phyloP scores from a whole-genome alignment of 2,329 filamentous ascomycete genomes.

The Colletotrichum theobromicola region DNA sequence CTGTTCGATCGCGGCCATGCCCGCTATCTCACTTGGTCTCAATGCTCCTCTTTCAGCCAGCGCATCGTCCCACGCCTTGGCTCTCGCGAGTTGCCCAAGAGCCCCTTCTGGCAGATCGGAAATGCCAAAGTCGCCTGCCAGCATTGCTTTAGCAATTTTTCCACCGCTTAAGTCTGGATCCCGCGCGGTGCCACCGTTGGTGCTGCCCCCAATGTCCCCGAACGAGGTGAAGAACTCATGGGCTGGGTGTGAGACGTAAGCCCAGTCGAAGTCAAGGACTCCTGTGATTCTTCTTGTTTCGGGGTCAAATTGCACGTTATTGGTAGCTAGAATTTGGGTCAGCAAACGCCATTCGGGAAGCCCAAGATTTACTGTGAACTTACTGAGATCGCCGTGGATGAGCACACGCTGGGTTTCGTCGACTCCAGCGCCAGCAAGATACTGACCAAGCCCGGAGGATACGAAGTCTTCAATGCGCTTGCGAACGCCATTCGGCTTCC shows the following conservation, averaged over 20 bases:
- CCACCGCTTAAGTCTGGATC: constrained; percentile 20
- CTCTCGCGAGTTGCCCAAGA: not conserved
- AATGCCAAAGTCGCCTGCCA: not conserved
- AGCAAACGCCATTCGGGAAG: not conserved
- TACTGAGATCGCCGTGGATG: constrained; percentile 32
- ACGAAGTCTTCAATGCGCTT: constrained; percentile 24
- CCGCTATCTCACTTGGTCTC: not conserved
- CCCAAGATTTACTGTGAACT: not conserved
- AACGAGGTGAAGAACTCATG: constrained; percentile 30
- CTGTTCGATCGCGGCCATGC: not conserved
- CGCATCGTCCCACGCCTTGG: not conserved
- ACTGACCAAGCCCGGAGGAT: not conserved
- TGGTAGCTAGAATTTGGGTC: constrained; percentile 16
- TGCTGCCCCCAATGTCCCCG: constrained; percentile 16
- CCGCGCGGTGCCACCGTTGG: not conserved
- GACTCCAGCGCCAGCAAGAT: constrained; percentile 18
- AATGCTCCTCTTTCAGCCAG: not conserved
- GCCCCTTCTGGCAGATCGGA: not conserved
- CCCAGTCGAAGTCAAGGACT: constrained; percentile 33
- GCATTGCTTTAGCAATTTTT: not conserved
- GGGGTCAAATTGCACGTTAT: constrained; percentile 30
- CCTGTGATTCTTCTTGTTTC: constrained; percentile 25
- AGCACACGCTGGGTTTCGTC: constrained; percentile 18
- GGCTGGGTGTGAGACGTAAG: constrained; percentile 25
- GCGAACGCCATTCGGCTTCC: constrained; percentile 20